A percentile compares a stretch with the other conserved stretches of the same genome.
These are phyloP conservation scores for Amanita phalloides DNA, from an alignment of 768 basidiomycete genomes.

Conservation along the genomic window DNA sequence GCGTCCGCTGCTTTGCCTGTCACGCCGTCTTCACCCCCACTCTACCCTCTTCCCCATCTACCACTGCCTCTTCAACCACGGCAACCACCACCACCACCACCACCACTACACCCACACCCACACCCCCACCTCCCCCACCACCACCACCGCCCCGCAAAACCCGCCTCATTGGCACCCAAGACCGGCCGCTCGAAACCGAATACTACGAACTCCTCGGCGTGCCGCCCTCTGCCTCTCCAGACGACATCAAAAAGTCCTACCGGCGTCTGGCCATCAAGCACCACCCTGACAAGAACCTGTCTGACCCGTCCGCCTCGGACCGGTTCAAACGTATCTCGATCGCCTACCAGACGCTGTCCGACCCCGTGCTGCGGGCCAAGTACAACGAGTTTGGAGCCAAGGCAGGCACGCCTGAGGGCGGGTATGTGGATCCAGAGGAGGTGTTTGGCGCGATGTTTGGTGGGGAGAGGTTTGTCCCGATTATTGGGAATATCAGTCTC, in stretches of 20 bases:
- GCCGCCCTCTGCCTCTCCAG: slow-evolving; percentile 59
- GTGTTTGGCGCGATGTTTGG: slow-evolving; percentile 82
- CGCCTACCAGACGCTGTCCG: slow-evolving; percentile 81
- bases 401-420: slow-evolving; percentile 75
- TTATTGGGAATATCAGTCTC: slow-evolving; percentile 83
- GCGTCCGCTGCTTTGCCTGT: slow-evolving; percentile 65
- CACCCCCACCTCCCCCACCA: slow-evolving; percentile 9
- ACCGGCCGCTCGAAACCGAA: slow-evolving; percentile 78
- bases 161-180: slow-evolving; percentile 82
- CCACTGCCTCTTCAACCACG: slow-evolving; percentile 7
- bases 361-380: slow-evolving; percentile 62
- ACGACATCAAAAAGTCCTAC: slow-evolving; percentile 90
- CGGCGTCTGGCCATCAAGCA: slow-evolving; percentile 82
- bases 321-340: slow-evolving; percentile 88
- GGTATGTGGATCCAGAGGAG: slow-evolving; percentile 81
- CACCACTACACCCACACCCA: slow-evolving; percentile 1
- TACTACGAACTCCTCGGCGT: slow-evolving; percentile 86
- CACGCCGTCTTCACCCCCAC: slow-evolving; percentile 27
- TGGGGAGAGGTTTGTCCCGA: slow-evolving; percentile 74
- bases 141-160: slow-evolving; percentile 30
- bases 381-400: slow-evolving; percentile 90
- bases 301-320: slow-evolving; percentile 77
- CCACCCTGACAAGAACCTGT: slow-evolving; percentile 88
- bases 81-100: slow-evolving; percentile 10
- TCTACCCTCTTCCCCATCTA: no score